Evolutionary conservation across 192 early-diverging fungal species (phyloP).

Genomic region (Coemansia pectinata): DNA sequence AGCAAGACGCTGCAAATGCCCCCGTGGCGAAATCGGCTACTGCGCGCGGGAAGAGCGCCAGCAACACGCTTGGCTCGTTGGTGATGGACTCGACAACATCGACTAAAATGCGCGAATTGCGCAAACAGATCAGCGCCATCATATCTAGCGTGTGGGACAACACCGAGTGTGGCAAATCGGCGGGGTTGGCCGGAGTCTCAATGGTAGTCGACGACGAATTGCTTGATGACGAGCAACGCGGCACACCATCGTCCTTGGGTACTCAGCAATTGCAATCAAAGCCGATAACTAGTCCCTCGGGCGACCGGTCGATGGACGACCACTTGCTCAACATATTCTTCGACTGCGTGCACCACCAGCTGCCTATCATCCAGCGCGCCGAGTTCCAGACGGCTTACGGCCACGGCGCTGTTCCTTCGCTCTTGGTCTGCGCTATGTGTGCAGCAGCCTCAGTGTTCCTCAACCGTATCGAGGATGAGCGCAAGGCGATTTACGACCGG

Average conservation of each 20-base stretch:
- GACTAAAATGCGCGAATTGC: conserved; percentile 39
- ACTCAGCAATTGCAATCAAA: not conserved
- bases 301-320: conserved; percentile 48
- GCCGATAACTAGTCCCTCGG: conserved; percentile 26
- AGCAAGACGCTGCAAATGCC: not conserved
- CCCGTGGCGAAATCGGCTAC: conserved; percentile 15
- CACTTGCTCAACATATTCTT: conserved; percentile 46
- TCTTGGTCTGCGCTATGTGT: conserved; percentile 52
- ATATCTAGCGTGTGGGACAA: conserved; percentile 53
- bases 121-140: conserved; percentile 36
- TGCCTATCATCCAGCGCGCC: conserved; percentile 43
- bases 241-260: not conserved
- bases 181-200: conserved; percentile 49
- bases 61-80: conserved; percentile 19
- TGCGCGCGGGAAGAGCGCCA: conserved; percentile 47
- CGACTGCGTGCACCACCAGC: conserved; percentile 46
- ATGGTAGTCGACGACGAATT: conserved; percentile 31
- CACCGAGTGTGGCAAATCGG: conserved; percentile 51
- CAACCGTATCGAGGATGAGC: conserved; percentile 53
- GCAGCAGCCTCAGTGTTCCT: conserved; percentile 49
- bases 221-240: not conserved
- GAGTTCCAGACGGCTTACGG: conserved; percentile 29
- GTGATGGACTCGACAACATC: not conserved
- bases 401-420: conserved; percentile 16
- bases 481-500: conserved; percentile 39